These are phyloP conservation scores for Clathrospora elynae DNA, from an alignment of 2,329 filamentous ascomycete species.

Conservation along the genomic window DNA sequence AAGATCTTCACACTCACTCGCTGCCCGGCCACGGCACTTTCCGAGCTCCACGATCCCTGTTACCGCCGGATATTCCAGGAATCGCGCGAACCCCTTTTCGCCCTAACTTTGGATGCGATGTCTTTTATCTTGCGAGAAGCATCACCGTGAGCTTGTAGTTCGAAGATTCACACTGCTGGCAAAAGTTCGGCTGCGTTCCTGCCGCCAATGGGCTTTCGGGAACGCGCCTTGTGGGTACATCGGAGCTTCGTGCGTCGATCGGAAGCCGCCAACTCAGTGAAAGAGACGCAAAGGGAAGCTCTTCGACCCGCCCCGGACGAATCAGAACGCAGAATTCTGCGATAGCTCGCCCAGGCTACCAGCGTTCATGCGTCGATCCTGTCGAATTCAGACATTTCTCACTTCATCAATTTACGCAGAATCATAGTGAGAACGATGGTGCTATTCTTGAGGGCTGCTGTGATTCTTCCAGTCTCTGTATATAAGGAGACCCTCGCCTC, in stretches of 20 bases:
- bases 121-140: not conserved
- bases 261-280: slow-evolving; percentile 4
- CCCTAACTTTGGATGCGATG: not conserved
- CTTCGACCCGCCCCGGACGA: not conserved
- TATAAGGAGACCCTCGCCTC: not conserved
- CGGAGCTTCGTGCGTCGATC: not conserved
- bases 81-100: slow-evolving; percentile 2
- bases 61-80: not conserved
- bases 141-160: not conserved
- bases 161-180: not conserved
- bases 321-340: not conserved
- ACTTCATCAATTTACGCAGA: not conserved
- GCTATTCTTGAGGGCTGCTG: not conserved
- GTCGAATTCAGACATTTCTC: not conserved
- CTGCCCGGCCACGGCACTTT: not conserved
- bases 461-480: not conserved
- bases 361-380: not conserved
- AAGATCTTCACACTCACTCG: not conserved
- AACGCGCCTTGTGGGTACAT: not conserved
- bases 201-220: slow-evolving; percentile 1
- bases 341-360: not conserved
- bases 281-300: not conserved
- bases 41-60: not conserved
- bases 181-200: not conserved
- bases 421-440: slow-evolving; percentile 1